phyloP scores from a whole-genome alignment of 352 stramenopile genomes.

The Globisporangium nodosum region DNA sequence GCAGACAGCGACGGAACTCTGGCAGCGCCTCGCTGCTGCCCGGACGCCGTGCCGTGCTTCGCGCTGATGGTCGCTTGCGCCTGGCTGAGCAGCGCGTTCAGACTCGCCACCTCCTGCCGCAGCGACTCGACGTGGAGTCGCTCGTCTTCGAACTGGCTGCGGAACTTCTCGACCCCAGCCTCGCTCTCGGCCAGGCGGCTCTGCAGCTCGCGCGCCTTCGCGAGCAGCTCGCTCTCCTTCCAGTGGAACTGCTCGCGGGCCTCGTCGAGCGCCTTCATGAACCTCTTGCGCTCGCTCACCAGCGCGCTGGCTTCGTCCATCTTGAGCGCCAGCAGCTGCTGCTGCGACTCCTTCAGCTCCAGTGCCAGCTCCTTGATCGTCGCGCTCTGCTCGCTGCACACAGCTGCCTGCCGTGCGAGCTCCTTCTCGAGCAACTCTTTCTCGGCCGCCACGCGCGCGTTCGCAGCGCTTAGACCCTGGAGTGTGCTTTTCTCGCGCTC shows the following conservation, averaged over 20 bases:
- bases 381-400: slow-evolving; percentile 17
- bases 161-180: slow-evolving; percentile 44
- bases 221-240: slow-evolving; percentile 55
- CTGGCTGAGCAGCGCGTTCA: slow-evolving; percentile 61
- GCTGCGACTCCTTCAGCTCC: slow-evolving; percentile 33
- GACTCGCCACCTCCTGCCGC: slow-evolving; percentile 54
- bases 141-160: slow-evolving; percentile 75
- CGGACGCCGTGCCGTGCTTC: slow-evolving; percentile 19
- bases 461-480: slow-evolving; percentile 9
- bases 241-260: slow-evolving; percentile 43
- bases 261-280: slow-evolving; percentile 43
- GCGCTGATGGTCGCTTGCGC: slow-evolving; percentile 43
- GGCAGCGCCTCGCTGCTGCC: background rate
- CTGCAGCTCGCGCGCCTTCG: slow-evolving; percentile 41
- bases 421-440: slow-evolving; percentile 18
- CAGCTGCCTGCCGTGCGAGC: slow-evolving; percentile 15
- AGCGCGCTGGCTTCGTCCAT: slow-evolving; percentile 47
- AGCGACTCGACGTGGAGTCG: slow-evolving; percentile 63
- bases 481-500: slow-evolving; percentile 10
- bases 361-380: slow-evolving; percentile 20
- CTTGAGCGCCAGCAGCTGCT: slow-evolving; percentile 52
- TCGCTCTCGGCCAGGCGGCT: slow-evolving; percentile 48
- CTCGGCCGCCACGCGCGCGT: slow-evolving; percentile 21
- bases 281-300: slow-evolving; percentile 42
- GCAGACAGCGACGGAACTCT: background rate